Conservation (phyloP, 345 rosid genomes). For the Jatropha curcas region DNA sequence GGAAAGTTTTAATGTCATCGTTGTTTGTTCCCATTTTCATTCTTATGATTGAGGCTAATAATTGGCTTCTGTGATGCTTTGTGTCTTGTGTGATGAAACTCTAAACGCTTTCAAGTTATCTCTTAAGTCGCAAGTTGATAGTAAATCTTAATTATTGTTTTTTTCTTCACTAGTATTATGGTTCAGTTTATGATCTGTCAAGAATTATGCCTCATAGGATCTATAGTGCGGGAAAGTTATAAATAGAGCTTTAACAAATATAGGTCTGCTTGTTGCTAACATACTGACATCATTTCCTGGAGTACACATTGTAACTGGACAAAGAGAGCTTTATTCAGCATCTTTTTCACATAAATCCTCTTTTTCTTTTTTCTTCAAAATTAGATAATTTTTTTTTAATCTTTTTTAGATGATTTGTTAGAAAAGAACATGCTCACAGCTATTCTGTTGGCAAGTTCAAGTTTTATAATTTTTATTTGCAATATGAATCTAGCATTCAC, state of each 20-base stretch:
- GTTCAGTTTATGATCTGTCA: not conserved
- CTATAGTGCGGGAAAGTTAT: not conserved
- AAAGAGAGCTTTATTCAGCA: too few species aligned
- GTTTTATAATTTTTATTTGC: not conserved
- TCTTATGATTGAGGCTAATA: not conserved
- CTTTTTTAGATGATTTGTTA: too few species aligned
- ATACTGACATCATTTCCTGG: not conserved
- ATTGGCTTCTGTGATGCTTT: not conserved
- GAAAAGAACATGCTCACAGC: too few species aligned
- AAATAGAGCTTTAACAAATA: not conserved
- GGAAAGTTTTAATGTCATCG: not conserved
- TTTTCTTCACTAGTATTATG: not conserved
- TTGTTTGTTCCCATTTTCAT: not conserved
- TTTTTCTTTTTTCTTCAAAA: too few species aligned
- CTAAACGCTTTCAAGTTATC: not conserved
- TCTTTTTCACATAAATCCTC: too few species aligned
- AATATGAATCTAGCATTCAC: not conserved
- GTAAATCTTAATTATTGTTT: not conserved
- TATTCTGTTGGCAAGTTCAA: not conserved
- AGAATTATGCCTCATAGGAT: not conserved
- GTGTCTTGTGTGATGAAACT: not conserved
- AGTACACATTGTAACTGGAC: not conserved
- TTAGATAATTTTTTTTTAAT: too few species aligned
- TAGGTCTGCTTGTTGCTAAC: too few species aligned
- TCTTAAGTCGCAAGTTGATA: not conserved